Percentiles rank a stretch among this genome's conserved stretches.
These are phyloP conservation scores for Aspergillus phoenicis DNA, from an alignment of 2,329 filamentous ascomycete species.

Conservation along the genomic window DNA sequence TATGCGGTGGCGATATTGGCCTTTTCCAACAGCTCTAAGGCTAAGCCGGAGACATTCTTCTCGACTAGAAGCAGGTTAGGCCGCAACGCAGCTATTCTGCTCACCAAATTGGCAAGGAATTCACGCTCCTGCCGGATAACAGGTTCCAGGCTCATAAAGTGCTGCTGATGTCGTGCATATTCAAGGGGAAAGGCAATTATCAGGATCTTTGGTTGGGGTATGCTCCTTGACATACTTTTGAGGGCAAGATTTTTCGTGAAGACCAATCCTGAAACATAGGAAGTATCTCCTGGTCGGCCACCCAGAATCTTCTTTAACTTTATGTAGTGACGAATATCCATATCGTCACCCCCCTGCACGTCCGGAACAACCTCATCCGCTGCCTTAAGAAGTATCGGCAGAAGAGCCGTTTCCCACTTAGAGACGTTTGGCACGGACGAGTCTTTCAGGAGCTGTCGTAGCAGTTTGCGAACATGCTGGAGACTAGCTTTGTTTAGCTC, in stretches of 20 bases:
- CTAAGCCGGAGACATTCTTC: slow-evolving; percentile 87
- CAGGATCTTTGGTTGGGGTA: slow-evolving; percentile 80
- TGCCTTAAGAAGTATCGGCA: slow-evolving; percentile 86
- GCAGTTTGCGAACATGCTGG: slow-evolving; percentile 80
- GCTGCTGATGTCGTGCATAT: slow-evolving; percentile 87
- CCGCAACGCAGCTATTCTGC: slow-evolving; percentile 80
- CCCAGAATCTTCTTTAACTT: slow-evolving; percentile 97
- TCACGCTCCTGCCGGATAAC: slow-evolving; percentile 97
- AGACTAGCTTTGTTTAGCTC: slow-evolving; percentile 87
- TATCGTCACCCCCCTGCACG: slow-evolving; percentile 85
- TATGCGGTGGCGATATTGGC: slow-evolving; percentile 91
- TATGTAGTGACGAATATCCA: slow-evolving; percentile 96
- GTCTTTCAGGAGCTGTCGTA: slow-evolving; percentile 81
- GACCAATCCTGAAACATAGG: slow-evolving; percentile 94
- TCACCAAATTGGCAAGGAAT: slow-evolving; percentile 87
- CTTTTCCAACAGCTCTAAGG: slow-evolving; percentile 82
- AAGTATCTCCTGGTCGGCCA: slow-evolving; percentile 84
- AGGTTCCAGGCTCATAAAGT: slow-evolving; percentile 97
- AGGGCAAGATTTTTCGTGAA: slow-evolving; percentile 96
- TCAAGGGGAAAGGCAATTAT: slow-evolving; percentile 95
- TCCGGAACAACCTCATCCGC: slow-evolving; percentile 95
- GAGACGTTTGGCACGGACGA: slow-evolving; percentile 69
- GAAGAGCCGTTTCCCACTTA: slow-evolving; percentile 85
- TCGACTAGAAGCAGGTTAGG: slow-evolving; percentile 90
- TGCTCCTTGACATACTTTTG: slow-evolving; percentile 92